Conservation (phyloP, 768 basidiomycete genomes). For the Boletus pseudo-olivaceus region DNA sequence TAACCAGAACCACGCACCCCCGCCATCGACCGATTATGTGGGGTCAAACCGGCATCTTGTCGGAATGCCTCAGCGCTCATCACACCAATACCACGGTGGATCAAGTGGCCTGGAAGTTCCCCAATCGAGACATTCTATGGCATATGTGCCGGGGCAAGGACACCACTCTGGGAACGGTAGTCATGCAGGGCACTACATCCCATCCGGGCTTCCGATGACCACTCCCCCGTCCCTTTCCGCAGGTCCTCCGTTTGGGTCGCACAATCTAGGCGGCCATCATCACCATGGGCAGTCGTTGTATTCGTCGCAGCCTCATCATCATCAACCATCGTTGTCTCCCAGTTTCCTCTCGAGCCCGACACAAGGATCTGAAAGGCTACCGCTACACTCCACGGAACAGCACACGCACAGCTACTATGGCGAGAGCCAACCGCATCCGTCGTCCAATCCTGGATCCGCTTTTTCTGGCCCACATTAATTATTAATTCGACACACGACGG, state of each 20-base stretch:
- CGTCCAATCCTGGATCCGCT: conserved; percentile 27
- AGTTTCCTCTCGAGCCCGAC: conserved; percentile 30
- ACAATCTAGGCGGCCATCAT: conserved; percentile 25
- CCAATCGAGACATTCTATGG: conserved; percentile 38
- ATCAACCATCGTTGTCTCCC: conserved; percentile 28
- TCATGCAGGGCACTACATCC: conserved; percentile 29
- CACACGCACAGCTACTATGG: conserved; percentile 31
- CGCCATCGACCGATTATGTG: conserved; percentile 38
- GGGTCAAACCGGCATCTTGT: conserved; percentile 46
- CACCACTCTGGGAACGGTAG: conserved; percentile 40
- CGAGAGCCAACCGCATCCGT: conserved; percentile 26
- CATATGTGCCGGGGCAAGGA: conserved; percentile 37
- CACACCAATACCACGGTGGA: conserved; percentile 28
- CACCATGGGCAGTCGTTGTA: conserved; percentile 30
- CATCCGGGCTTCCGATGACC: conserved; percentile 46
- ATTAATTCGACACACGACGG: conserved; percentile 16
- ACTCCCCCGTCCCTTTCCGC: conserved; percentile 48
- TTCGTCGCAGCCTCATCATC: conserved; percentile 31
- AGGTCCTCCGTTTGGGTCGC: conserved; percentile 30
- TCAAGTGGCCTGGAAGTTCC: conserved; percentile 23
- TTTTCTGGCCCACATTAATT: conserved; percentile 31
- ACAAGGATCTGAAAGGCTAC: conserved; percentile 29
- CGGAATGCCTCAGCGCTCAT: conserved; percentile 36
- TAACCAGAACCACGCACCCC: conserved; percentile 32
- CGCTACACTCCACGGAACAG: conserved; percentile 23